Base-by-base conservation (phyloP, 306 rosid species). In the Prunus mume region DNA sequence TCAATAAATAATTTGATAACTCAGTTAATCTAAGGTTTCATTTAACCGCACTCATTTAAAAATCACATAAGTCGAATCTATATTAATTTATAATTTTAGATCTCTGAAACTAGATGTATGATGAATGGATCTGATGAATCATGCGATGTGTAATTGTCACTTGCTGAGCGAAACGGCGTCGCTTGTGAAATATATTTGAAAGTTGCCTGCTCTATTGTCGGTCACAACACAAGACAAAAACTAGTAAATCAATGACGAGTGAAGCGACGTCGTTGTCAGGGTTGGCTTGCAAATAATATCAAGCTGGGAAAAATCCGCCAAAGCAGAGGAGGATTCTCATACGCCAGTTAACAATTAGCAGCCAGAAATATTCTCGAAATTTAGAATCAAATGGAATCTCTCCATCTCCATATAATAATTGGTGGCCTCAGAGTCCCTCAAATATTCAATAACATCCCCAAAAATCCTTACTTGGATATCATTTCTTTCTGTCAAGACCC, bases 351-450 rank as follows among this genome's bases (percentile, higher is more conserved):
- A 24, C 68, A 43, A 58, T 43, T 73, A 34, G 51, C 75, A 47
- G 75, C 83, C 83, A 74, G 30, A 80, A 74, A 47, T 65, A 56
- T 28, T 56, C 14, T 43, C 18, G 32, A 22, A 17, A 30, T 25
- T 28, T 19, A 4, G 64, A 73, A 56, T 67, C 65, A 67, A 25
- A 73, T 34, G 34, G 65, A 68, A 74, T 78, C 80, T 78, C 19
- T 13, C 41, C 65, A 6, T 25, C 74, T 84, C 72, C 80, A 77
- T 68, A 62, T 68, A 76, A 51, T 68, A 68, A 69, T 49, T 80
- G 77, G 82, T 84, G 87, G 87, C 82, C 79, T 77, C 78, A 17
- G 58, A 67, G 24, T 54, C 11, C 30, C 80, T 28, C n/a, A 46
- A 63, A 49, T 64, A 32, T 52, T 22, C 25, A 30, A 38, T 63